Evolutionary conservation across 129 eudicot species (phyloP).

Genomic region (Mikania micrantha): DNA sequence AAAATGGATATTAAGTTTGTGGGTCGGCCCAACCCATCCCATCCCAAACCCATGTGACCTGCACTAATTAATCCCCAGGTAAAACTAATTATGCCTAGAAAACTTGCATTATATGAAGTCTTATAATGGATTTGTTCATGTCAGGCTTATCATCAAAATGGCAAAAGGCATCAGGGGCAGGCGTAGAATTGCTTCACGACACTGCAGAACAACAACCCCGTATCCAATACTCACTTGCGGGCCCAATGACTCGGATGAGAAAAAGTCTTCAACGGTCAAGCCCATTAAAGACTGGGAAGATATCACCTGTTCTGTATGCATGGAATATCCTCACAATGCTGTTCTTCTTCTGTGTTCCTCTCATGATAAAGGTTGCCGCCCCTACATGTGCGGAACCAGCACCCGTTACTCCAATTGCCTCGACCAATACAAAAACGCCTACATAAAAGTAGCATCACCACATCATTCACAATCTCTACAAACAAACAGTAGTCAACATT

Average conservation of each 20-base stretch:
- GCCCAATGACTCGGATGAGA: slow-evolving; percentile 14
- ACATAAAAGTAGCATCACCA: slow-evolving; percentile 38
- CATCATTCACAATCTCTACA: slow-evolving; percentile 18
- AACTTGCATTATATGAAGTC: background rate
- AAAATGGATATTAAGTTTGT: background rate
- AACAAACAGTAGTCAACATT: slow-evolving; percentile 18
- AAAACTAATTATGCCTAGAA: background rate
- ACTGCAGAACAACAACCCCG: slow-evolving; percentile 54
- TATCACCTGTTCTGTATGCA: slow-evolving; percentile 87
- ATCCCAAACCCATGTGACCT: background rate
- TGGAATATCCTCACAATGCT: slow-evolving; percentile 94
- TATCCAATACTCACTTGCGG: slow-evolving; percentile 37
- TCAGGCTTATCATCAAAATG: slow-evolving; percentile 38
- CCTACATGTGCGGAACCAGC: slow-evolving; percentile 95
- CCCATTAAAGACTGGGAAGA: slow-evolving; percentile 85
- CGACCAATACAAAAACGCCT: slow-evolving; percentile 84
- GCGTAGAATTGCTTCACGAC: slow-evolving; percentile 63
- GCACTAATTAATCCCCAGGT: background rate
- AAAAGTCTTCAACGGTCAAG: slow-evolving; percentile 31
- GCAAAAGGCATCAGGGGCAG: slow-evolving; percentile 80
- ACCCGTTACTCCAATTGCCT: slow-evolving; percentile 87
- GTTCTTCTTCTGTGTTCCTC: slow-evolving; percentile 91
- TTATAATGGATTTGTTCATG: background rate
- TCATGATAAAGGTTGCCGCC: slow-evolving; percentile 88
- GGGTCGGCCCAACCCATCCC: background rate